Evolutionary conservation across 2,329 filamentous ascomycete genomes (phyloP).

Genomic region (Epichloe baconii): DNA sequence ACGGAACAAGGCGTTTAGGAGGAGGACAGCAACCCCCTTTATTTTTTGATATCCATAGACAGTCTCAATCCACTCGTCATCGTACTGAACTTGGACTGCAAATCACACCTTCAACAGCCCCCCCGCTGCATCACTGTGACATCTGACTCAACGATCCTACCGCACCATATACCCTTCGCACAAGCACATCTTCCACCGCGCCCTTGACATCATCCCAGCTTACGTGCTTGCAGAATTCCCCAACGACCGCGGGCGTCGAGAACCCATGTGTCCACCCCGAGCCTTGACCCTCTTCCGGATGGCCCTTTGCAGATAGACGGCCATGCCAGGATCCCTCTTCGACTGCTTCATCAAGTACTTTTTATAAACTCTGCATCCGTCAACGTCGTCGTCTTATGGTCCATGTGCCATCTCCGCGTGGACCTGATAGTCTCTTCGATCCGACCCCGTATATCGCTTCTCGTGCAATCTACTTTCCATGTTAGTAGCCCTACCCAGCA

Average conservation of each 20-base stretch:
- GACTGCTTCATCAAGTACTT: constrained; percentile 24
- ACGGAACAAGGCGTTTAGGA: not conserved
- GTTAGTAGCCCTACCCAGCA: not conserved
- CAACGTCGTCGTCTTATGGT: constrained; percentile 21
- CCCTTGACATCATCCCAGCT: constrained; percentile 22
- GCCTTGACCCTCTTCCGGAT: constrained; percentile 15
- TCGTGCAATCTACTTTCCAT: not conserved
- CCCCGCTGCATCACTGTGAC: not conserved
- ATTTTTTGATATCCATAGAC: not conserved
- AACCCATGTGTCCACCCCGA: constrained; percentile 1
- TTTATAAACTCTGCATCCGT: constrained; percentile 18
- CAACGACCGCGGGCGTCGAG: constrained; percentile 13
- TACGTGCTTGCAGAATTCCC: constrained; percentile 20
- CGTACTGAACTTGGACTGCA: not conserved
- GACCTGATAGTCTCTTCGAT: constrained; percentile 23
- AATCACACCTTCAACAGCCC: not conserved
- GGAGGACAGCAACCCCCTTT: not conserved
- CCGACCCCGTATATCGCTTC: constrained; percentile 11
- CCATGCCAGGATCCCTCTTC: constrained; percentile 21
- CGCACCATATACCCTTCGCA: constrained; percentile 13
- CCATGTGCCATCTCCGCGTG: constrained; percentile 25
- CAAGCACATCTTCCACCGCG: constrained; percentile 18
- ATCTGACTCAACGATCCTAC: constrained; percentile 10
- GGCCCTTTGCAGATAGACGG: constrained; percentile 20
- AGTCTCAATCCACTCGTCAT: not conserved